These are phyloP conservation scores for Yarrowia yakushimensis DNA, from an alignment of 805 yeast genomes.

Conservation along the genomic window DNA sequence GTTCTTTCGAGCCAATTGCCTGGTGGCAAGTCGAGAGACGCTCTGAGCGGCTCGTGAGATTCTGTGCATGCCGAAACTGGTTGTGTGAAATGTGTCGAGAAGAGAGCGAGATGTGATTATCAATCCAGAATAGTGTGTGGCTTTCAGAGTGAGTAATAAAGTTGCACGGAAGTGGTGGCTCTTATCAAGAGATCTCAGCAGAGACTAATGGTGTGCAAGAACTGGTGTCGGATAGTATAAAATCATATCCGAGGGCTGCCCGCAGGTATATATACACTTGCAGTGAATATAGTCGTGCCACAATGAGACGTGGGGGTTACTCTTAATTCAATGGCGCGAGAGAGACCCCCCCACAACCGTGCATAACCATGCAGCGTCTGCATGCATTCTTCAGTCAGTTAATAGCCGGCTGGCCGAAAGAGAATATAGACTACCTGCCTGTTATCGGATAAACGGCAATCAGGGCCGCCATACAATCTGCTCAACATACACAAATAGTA, in stretches of 20 bases:
- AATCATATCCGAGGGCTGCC: no score
- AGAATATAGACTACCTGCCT: background rate
- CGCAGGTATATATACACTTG: background rate
- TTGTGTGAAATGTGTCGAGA: background rate
- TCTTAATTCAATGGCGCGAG: background rate
- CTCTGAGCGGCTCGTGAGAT: conserved; percentile 19
- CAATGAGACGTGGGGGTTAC: background rate
- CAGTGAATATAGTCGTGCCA: background rate
- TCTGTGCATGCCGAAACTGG: conserved; percentile 5
- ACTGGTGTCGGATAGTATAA: no score
- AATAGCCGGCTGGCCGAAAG: conserved; percentile 1
- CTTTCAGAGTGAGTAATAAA: conserved; percentile 5
- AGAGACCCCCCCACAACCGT: conserved; percentile 1
- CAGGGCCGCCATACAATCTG: background rate
- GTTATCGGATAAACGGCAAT: background rate
- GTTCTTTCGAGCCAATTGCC: background rate
- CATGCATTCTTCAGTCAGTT: background rate
- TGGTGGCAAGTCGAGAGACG: conserved; percentile 16
- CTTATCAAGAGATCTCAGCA: background rate
- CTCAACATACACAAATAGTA: background rate
- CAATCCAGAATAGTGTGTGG: conserved; percentile 6
- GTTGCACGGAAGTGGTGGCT: background rate
- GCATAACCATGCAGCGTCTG: conserved; percentile 6
- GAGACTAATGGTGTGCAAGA: background rate
- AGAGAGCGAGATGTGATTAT: background rate